Base-by-base conservation (phyloP, 2,329 filamentous ascomycete species). In the Trichoderma koningiopsis region DNA sequence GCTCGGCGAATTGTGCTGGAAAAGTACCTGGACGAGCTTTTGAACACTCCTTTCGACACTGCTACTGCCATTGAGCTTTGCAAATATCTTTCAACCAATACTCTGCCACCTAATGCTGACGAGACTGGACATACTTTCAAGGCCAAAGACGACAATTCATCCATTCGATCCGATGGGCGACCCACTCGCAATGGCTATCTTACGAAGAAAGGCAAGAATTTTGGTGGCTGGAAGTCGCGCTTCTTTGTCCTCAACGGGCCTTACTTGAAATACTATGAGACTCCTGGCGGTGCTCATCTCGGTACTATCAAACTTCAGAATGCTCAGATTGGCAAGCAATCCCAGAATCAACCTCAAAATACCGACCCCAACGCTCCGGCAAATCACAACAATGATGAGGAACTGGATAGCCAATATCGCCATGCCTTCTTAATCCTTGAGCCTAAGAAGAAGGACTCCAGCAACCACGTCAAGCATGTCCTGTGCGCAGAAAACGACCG, bases 171-270 rank as follows among this genome's bases (percentile, higher is more conserved):
- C 6, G 88, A 90, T 74, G 88, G 89, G 4, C 88, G 89, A 60
- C 89, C 91, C 10, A 85, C 90, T 70, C 93, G 93, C 76, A 94
- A 90, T 76, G 96, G 96, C 10, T 99, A 98, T 79, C 83, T 99
- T 61, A 98, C 96, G 2, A 99, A 99, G 83, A 89, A 92, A 74
- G 96, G 96, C 60, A 99, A 99, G 84, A 98, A 98, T 76, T 99
- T 99, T 81, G 96, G 96, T 63, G 96, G 96, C 60, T 99, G 96
- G 96, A 99, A 99, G 81, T 94, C 94, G 13, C 82, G 88, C 40
- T 89, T 88, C 76, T 90, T 90, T 75, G 81, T 88, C 27, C 82
- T 89, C 14, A 86, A 88, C 64, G 86, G 87, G 0, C 86, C 86
- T n/a, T 80, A 83, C 10, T 76, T 99, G 75, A 94, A 92, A 75